A percentile compares a stretch with the other conserved stretches of the same genome.
phyloP scores from a whole-genome alignment of 192 early-diverging fungal genomes.

The Coemansia sp. region DNA sequence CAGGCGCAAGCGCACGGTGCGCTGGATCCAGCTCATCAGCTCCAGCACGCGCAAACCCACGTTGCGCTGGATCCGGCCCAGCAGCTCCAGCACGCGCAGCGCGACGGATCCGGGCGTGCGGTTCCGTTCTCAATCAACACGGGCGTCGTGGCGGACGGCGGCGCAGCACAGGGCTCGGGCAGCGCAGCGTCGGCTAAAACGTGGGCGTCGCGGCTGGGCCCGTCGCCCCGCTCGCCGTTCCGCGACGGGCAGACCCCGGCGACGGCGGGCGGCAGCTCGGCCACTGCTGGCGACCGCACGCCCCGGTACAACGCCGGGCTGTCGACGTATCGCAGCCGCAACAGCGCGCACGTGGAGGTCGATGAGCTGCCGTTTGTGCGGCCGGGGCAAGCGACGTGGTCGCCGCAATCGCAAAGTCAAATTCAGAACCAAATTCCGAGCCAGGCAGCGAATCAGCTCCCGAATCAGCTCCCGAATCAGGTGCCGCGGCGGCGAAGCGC shows the following conservation, averaged over 20 bases:
- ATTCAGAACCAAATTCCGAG: neutral
- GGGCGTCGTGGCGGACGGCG: neutral
- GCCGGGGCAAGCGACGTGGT: conserved; percentile 18
- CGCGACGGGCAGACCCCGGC: conserved; percentile 7
- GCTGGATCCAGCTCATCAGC: neutral
- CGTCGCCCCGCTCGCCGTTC: conserved; percentile 19
- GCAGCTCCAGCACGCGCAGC: conserved; percentile 6
- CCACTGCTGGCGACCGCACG: conserved; percentile 8
- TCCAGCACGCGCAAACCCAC: neutral
- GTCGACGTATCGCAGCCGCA: conserved; percentile 33
- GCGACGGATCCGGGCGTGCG: neutral
- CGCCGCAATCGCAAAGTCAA: conserved; percentile 7
- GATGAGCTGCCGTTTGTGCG: conserved; percentile 45
- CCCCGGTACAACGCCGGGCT: conserved; percentile 14
- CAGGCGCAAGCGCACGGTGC: neutral
- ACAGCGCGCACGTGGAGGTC: conserved; percentile 42
- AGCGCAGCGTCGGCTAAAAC: neutral
- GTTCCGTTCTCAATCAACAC: conserved; percentile 40
- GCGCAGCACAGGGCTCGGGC: neutral
- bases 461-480: neutral
- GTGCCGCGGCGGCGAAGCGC: conserved; percentile 25
- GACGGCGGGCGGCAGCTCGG: neutral
- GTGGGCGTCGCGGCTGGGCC: neutral
- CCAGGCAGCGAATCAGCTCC: neutral
- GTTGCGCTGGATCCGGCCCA: conserved; percentile 10